A percentile compares a stretch with the other conserved stretches of the same genome.
phyloP scores from a whole-genome alignment of 306 rosid genomes.

The Pyrus bretschneideri region DNA sequence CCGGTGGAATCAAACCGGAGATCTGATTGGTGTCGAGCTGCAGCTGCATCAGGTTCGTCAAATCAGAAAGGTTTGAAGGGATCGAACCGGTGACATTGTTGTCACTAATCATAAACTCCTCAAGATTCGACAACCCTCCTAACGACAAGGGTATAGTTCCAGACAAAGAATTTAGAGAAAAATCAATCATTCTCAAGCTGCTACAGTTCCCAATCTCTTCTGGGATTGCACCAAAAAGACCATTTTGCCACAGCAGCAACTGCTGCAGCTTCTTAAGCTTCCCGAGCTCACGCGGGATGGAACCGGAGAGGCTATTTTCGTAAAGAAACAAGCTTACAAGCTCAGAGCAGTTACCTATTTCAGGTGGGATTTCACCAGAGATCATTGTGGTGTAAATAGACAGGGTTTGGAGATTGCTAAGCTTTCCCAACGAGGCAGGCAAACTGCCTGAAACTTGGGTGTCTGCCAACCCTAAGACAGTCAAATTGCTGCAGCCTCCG shows the following conservation, averaged over 20 bases:
- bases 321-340: conserved; percentile 72
- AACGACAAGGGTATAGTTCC: conserved; percentile 71
- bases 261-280: conserved; percentile 70
- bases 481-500: conserved; percentile 68
- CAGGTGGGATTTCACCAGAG: conserved; percentile 85
- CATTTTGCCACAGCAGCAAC: conserved; percentile 78
- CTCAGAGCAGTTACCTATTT: conserved; percentile 84
- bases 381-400: conserved; percentile 87
- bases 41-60: conserved; percentile 53
- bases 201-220: conserved; percentile 75
- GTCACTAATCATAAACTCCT: conserved; percentile 85
- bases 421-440: conserved; percentile 70
- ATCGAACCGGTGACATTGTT: conserved; percentile 88
- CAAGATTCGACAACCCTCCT: conserved; percentile 48
- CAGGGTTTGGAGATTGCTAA: conserved; percentile 60
- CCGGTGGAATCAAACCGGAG: conserved; percentile 80
- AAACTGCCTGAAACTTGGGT: conserved; percentile 63
- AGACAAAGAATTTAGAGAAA: conserved; percentile 78
- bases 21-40: conserved; percentile 89
- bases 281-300: conserved; percentile 74
- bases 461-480: conserved; percentile 72
- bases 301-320: conserved; percentile 77
- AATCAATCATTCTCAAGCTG: conserved; percentile 68
- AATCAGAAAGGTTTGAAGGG: conserved; percentile 66
- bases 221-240: conserved; percentile 67